phyloP scores from a whole-genome alignment of 2,329 filamentous ascomycete genomes.

The Didymella segeticola region DNA sequence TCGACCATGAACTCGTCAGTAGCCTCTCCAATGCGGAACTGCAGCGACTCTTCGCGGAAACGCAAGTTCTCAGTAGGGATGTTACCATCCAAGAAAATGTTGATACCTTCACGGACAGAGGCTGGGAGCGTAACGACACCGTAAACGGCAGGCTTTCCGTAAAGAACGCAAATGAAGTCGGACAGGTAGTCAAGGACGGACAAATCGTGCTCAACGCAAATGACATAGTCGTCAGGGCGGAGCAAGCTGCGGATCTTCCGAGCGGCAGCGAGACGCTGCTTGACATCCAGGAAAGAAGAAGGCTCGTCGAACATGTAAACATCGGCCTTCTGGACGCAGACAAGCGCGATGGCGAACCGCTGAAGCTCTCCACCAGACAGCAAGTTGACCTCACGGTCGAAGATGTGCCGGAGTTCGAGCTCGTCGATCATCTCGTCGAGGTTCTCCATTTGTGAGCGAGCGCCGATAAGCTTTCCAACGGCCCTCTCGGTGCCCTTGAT shows the following conservation, averaged over 20 bases:
- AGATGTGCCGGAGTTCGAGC: constrained; percentile 86
- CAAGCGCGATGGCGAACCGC: constrained; percentile 94
- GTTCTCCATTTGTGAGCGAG: constrained; percentile 78
- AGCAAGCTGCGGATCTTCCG: constrained; percentile 91
- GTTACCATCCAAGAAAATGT: constrained; percentile 97
- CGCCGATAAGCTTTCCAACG: constrained; percentile 79
- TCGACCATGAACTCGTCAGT: constrained; percentile 87
- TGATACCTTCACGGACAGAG: constrained; percentile 98
- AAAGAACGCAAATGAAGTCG: constrained; percentile 97
- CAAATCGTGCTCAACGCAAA: constrained; percentile 99
- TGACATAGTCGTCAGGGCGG: constrained; percentile 90
- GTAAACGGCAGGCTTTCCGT: constrained; percentile 93
- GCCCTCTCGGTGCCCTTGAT: constrained; percentile 82
- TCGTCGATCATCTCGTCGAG: constrained; percentile 81
- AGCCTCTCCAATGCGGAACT: constrained; percentile 91
- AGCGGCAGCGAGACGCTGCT: constrained; percentile 93
- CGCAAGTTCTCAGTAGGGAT: constrained; percentile 98
- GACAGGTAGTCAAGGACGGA: constrained; percentile 98
- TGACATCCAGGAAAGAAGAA: constrained; percentile 98
- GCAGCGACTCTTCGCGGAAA: constrained; percentile 95
- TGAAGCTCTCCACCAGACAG: constrained; percentile 98
- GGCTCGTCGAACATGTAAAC: constrained; percentile 99
- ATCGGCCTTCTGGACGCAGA: constrained; percentile 94
- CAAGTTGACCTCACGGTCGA: constrained; percentile 86
- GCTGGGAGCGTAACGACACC: constrained; percentile 96